Base-by-base conservation (phyloP, 495 filamentous ascomycete species). In the Penicillium dipodomyicola region DNA sequence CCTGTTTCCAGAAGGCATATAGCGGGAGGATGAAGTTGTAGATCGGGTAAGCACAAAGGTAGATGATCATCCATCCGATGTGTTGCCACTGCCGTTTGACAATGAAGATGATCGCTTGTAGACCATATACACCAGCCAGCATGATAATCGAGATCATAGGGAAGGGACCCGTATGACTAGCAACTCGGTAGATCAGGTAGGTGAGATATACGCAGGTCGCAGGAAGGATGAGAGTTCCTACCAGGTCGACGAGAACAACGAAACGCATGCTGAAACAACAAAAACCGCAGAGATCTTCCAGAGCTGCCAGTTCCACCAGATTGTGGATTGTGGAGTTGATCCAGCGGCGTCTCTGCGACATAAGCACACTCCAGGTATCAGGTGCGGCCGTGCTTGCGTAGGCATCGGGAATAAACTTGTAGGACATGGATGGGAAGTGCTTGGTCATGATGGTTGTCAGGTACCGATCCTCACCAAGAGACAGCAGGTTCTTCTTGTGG, bases 251-350 rank as follows among this genome's bases (percentile, higher is more conserved):
- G 61, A 98, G 87, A 54, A 98, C 94, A 46, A 98, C 85, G 67
- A 98, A 97, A 52, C 94, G 87, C 94, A 98, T 98, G 55, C 89
- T 92, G 80, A 98, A 98, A 74, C 90, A 97, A 74, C 94, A 98
- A 85, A 98, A 98, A 52, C 94, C 94, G 67, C 94, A 98, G 69
- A 98, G 85, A 62, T 98, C 89, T 63, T 89, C 84, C 39, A 98
- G 79, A 59, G 85, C 84, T 58, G 96, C 87, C 65, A 97, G 75
- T 73, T 98, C 94, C 15, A 84, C 87, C 64, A 98, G 69, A 66
- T 98, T 98, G 80, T 98, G 94, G 49, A 98, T 84, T 22, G 94
- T 98, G 2, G 93, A 97, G 72, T 98, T 98, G 74, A 98, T 98
- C 94, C 94, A 98, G 52, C 94, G 85, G 73, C 94, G 91, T 72